A percentile compares a stretch with the other conserved stretches of the same genome.
Conservation (phyloP, 2,329 filamentous ascomycete genomes). For the Colletotrichum orbiculare region DNA sequence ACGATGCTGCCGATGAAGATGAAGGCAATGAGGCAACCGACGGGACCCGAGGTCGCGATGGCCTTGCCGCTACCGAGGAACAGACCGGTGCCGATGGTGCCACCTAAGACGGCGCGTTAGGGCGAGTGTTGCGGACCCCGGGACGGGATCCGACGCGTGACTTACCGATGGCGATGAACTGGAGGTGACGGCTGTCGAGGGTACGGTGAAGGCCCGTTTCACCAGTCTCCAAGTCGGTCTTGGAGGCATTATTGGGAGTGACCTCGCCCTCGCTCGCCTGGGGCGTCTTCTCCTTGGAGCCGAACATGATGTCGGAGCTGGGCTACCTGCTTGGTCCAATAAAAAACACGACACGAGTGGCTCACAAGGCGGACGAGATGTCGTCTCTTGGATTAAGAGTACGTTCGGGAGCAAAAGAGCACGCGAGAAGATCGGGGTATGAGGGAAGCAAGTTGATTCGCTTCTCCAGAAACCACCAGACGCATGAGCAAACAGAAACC, state of each 20-base stretch:
- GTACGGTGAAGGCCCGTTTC: slow-evolving; percentile 49
- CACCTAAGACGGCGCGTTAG: slow-evolving; percentile 42
- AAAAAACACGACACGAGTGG: no score
- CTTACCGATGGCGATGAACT: slow-evolving; percentile 61
- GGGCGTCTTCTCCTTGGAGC: slow-evolving; percentile 33
- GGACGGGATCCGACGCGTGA: slow-evolving; percentile 2
- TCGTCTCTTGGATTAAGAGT: neutral
- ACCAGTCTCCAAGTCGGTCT: slow-evolving; percentile 51
- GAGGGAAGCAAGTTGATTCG: slow-evolving; percentile 24
- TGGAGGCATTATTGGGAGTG: slow-evolving; percentile 34
- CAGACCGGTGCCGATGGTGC: slow-evolving; percentile 78
- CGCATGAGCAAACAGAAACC: slow-evolving; percentile 28
- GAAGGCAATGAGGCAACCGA: slow-evolving; percentile 75
- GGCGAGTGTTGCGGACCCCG: neutral
- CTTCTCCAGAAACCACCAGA: slow-evolving; percentile 30
- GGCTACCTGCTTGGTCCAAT: neutral
- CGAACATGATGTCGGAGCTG: slow-evolving; percentile 21
- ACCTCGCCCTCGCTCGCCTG: slow-evolving; percentile 33
- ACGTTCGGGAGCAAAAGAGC: slow-evolving; percentile 9
- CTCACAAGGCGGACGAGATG: no score
- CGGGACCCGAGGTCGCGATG: slow-evolving; percentile 72
- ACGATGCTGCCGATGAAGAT: slow-evolving; percentile 77
- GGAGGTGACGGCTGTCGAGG: slow-evolving; percentile 55
- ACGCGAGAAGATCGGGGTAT: slow-evolving; percentile 14
- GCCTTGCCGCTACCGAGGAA: slow-evolving; percentile 76